Percentiles rank a stretch among this genome's conserved stretches.
These are phyloP conservation scores for Oenanthe sinensis DNA, from an alignment of 129 eudicot species.

Conservation along the genomic window DNA sequence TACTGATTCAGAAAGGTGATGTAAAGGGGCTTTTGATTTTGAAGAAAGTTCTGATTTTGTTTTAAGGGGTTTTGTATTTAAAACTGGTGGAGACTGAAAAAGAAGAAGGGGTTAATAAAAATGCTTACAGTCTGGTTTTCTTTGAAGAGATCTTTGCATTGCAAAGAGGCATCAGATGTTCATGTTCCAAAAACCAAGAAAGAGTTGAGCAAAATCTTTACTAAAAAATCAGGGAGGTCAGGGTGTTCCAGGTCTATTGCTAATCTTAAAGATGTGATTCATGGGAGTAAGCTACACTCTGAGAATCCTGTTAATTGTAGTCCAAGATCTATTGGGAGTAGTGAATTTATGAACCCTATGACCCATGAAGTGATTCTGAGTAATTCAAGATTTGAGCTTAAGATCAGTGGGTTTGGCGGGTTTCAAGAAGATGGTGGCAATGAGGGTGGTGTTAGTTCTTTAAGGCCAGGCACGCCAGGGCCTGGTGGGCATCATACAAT, in stretches of 20 bases:
- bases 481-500: conserved; percentile 70
- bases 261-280: conserved; percentile 89
- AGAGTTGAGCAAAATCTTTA: conserved; percentile 57
- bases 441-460: conserved; percentile 50
- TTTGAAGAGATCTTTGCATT: conserved; percentile 77
- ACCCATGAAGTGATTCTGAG: conserved; percentile 86
- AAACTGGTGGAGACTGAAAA: not conserved
- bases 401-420: conserved; percentile 70
- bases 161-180: conserved; percentile 87
- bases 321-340: conserved; percentile 97
- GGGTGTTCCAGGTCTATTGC: conserved; percentile 99
- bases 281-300: conserved; percentile 89
- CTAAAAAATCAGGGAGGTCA: conserved; percentile 61
- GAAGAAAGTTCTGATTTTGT: not conserved
- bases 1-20: not conserved
- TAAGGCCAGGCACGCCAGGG: conserved; percentile 92
- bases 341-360: conserved; percentile 88
- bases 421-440: conserved; percentile 34
- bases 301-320: conserved; percentile 85
- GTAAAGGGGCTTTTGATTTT: conserved; percentile 1
- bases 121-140: conserved; percentile 94
- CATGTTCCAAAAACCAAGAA: conserved; percentile 74
- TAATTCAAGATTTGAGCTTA: conserved; percentile 84
- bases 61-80: not conserved
- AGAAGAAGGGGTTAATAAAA: conserved; percentile 8